Evolutionary conservation across 345 rosid genomes (phyloP), one percentile per base, ranked within the genome.

Genomic region (Camelina sativa): DNA sequence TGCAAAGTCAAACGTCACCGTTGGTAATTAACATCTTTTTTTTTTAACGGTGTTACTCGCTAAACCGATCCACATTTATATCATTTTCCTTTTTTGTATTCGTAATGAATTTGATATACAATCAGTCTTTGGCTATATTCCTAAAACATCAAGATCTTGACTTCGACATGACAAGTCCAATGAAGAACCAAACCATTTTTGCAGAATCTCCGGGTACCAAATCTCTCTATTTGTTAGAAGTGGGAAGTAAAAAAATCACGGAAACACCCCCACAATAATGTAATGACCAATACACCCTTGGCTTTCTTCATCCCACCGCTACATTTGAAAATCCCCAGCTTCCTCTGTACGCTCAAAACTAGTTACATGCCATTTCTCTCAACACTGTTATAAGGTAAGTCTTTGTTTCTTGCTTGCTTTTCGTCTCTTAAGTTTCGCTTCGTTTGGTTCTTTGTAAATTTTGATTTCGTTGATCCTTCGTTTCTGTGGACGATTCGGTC

Each of bases 341-440:
- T 19, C n/a, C 17, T 44, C 52, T 40, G 8, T 53, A 34, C 41
- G 32, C 65, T 43, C 43, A 41, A 25, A 13, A 38, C 64, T 44
- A 4, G 19, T 40, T 37, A 37, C 40, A 37, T 37, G 4, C 28
- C 40, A 37, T 37, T 37, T 37, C 47, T 10, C n/a, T 47, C 57
- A 38, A 54, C 11, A 9, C 63, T 20, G 37, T 34, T 9, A 30
- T 5, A 67, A 70, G 72, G 72, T 67, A 53, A 20, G 20, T 2
- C 6, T 11, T 53, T 67, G 51, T 35, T 38, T 23, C 51, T 67
- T 12, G 1, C 8, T 13, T 53, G 35, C 37, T n/a, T 53, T 38
- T 8, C 34, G 19, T 6, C 51, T n/a, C 20, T 46, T 37, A 46
- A n/a, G 20, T 46, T 6, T 47, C 20, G 4, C 4, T 46, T 47